Evolutionary conservation across 768 basidiomycete genomes (phyloP).

Genomic region (Leccinum longicurvipes): DNA sequence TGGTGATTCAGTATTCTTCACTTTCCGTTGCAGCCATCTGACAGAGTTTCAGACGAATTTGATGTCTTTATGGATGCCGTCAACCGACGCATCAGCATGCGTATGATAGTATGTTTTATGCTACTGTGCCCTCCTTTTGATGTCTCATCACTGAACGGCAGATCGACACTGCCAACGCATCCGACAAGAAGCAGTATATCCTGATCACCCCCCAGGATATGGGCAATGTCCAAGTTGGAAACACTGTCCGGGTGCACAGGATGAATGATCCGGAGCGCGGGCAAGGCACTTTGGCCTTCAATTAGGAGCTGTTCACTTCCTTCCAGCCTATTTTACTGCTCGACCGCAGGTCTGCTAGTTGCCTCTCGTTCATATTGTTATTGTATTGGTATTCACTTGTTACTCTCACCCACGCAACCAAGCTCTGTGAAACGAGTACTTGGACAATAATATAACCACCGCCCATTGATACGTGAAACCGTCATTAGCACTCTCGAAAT

Average conservation of each 20-base stretch:
- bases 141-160: constrained; percentile 26
- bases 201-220: constrained; percentile 96
- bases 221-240: constrained; percentile 66
- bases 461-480: not conserved
- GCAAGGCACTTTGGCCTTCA: constrained; percentile 44
- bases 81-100: constrained; percentile 89
- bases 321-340: constrained; percentile 1
- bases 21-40: constrained; percentile 1
- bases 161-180: constrained; percentile 88
- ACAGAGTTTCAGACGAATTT: constrained; percentile 71
- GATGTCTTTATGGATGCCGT: constrained; percentile 98
- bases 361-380: constrained; percentile 6
- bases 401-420: constrained; percentile 3
- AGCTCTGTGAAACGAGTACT: not conserved
- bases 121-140: not conserved
- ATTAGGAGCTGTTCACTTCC: not conserved
- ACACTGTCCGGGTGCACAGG: constrained; percentile 67
- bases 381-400: constrained; percentile 3
- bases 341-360: not conserved
- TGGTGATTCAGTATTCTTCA: constrained; percentile 41
- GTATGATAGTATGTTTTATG: constrained; percentile 72
- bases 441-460: not conserved
- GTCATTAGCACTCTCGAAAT: not conserved
- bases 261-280: constrained; percentile 81
- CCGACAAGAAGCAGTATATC: constrained; percentile 88